phyloP scores from a whole-genome alignment of 2,329 filamentous ascomycete genomes.

The Aphanocladium album region DNA sequence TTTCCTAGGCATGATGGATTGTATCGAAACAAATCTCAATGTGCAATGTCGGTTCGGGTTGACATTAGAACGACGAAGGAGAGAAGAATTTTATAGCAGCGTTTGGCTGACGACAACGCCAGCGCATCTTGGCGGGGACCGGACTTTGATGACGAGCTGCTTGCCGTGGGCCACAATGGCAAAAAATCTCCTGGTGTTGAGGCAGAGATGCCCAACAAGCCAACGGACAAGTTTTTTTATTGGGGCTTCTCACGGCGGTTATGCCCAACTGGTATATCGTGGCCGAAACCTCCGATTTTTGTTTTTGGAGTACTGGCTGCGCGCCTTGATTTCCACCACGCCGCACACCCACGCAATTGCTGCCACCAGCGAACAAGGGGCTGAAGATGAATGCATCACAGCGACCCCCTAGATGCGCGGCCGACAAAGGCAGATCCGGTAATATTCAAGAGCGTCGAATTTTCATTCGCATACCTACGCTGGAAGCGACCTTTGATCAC shows the following conservation, averaged over 20 bases:
- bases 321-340: no score
- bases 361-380: no score
- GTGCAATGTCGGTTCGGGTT: not conserved
- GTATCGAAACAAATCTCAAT: not conserved
- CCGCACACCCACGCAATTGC: no score
- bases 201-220: not conserved
- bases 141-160: constrained; percentile 3
- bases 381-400: no score
- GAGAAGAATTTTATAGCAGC: not conserved
- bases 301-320: not conserved
- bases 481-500: no score
- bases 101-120: not conserved
- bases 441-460: no score
- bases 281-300: not conserved
- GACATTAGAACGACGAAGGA: not conserved
- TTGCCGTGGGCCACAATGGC: not conserved
- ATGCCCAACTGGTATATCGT: not conserved
- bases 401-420: no score
- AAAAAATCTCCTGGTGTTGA: not conserved
- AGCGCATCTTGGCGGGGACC: not conserved
- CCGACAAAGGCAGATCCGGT: no score
- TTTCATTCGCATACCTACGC: no score
- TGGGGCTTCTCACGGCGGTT: not conserved
- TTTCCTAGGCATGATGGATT: constrained; percentile 13
- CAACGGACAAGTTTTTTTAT: not conserved